Evolutionary conservation across 2,329 filamentous ascomycete species (phyloP).

Genomic region (Escovopsis sp.): DNA sequence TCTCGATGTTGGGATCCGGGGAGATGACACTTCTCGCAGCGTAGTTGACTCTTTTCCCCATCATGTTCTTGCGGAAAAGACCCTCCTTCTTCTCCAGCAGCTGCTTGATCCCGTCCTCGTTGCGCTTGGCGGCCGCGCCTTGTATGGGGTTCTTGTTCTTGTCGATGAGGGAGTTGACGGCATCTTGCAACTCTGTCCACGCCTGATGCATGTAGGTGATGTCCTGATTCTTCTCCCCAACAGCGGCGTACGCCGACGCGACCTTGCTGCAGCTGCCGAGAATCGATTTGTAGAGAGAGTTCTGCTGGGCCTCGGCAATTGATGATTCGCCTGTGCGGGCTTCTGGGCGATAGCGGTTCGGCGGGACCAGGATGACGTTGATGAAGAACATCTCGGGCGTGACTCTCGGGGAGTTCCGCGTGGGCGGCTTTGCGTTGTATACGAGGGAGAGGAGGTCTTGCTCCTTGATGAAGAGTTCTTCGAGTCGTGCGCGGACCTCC

Average conservation of each 20-base stretch:
- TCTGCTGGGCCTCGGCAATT: slow-evolving; percentile 79
- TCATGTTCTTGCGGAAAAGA: slow-evolving; percentile 98
- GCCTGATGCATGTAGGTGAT: slow-evolving; percentile 68
- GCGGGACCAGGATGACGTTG: slow-evolving; percentile 71
- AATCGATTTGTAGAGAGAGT: slow-evolving; percentile 74
- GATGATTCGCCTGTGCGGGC: slow-evolving; percentile 66
- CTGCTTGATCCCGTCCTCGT: slow-evolving; percentile 93
- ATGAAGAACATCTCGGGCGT: slow-evolving; percentile 90
- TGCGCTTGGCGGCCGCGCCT: slow-evolving; percentile 60
- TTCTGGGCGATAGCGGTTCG: slow-evolving; percentile 82
- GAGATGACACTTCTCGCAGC: slow-evolving; percentile 96
- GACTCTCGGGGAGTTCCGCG: slow-evolving; percentile 42
- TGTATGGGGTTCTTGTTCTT: slow-evolving; percentile 72
- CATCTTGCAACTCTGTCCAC: slow-evolving; percentile 73
- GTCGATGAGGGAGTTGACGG: slow-evolving; percentile 87
- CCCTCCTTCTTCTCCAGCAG: slow-evolving; percentile 98
- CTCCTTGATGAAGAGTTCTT: slow-evolving; percentile 73
- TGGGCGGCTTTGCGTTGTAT: slow-evolving; percentile 58
- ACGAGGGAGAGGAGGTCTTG: slow-evolving; percentile 71
- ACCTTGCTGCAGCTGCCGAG: slow-evolving; percentile 61
- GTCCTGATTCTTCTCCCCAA: slow-evolving; percentile 31
- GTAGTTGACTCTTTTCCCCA: slow-evolving; percentile 99
- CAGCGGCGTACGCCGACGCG: slow-evolving; percentile 45
- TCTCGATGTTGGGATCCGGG: slow-evolving; percentile 96
- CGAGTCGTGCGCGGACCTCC: slow-evolving; percentile 68